Percentiles rank a stretch among this genome's conserved stretches.
phyloP scores from a whole-genome alignment of 352 stramenopile species.

The Pythium volutum region DNA sequence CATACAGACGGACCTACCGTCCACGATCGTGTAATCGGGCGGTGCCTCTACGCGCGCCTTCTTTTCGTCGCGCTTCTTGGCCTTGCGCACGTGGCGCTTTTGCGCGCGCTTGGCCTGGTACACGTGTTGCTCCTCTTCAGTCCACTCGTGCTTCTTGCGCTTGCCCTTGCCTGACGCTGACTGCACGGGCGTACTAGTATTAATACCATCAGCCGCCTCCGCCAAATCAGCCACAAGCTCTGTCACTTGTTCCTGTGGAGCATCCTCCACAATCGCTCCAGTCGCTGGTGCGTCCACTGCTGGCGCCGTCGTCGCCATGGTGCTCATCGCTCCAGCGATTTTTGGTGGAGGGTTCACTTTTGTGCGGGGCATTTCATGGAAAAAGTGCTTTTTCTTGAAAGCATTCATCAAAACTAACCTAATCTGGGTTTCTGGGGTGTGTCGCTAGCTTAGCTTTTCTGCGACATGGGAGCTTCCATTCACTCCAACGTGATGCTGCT shows the following conservation, averaged over 20 bases:
- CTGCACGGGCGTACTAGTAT: background rate
- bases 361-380: background rate
- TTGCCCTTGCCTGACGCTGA: conserved; percentile 9
- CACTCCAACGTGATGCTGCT: conserved; percentile 34
- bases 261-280: background rate
- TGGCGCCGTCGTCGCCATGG: background rate
- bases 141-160: conserved; percentile 27
- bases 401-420: conserved; percentile 1
- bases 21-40: conserved; percentile 60
- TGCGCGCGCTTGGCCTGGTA: conserved; percentile 30
- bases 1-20: conserved; percentile 28
- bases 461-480: conserved; percentile 28
- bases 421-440: no score
- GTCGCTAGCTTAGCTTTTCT: conserved; percentile 18
- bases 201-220: background rate
- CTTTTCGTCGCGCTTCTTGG: conserved; percentile 45
- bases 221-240: background rate
- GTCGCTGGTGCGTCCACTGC: background rate
- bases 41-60: conserved; percentile 8
- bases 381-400: conserved; percentile 14
- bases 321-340: background rate
- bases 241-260: background rate
- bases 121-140: conserved; percentile 21
- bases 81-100: conserved; percentile 51
- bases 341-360: conserved; percentile 9